Evolutionary conservation across 306 rosid genomes (phyloP), one percentile per base, ranked within the genome.

Genomic region (Hippophae rhamnoides): DNA sequence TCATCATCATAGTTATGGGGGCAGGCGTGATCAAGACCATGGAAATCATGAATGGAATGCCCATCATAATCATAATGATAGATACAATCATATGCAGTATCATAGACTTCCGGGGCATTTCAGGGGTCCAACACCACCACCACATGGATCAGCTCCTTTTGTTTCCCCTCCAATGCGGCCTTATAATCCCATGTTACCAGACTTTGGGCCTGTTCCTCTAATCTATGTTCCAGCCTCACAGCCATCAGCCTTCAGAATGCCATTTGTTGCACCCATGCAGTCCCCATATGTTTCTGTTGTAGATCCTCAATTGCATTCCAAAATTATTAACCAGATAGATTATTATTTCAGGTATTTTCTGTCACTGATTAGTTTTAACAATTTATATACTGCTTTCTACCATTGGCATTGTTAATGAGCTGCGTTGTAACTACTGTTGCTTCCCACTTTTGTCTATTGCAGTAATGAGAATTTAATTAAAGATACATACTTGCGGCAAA

Each of bases 291-390:
- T 69, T 67, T 45, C 77, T 55, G 65, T 74, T 50, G 64, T 82
- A 38, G 95, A 87, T 71, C 82, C 72, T 71, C 86, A 74, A 74
- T 67, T 88, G 69, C 77, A 68, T 13, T 13, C 63, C 68, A 76
- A 68, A 79, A 92, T 92, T 59, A 78, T 83, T 56, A 76, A 55
- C 53, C 99, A 92, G 77, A 82, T 92, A 60, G 84, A 88, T 14
- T 92, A 92, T 69, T 92, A 92, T 71, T 92, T 87, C 81, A 92
- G 99, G 99, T 88, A 75, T 26, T 64, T 12, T 13, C 38, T 31
- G 4, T 49, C 57, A 72, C 7, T 73, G 23, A 49, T 54, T 52
- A 13, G 12, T 47, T 54, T 54, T 52, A 26, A 47, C 18, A 5
- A 65, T 10, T 14, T 52, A 8, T 68, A 45, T 47, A 9, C 41